Evolutionary conservation across 768 basidiomycete genomes (phyloP).

Genomic region (Lactarius sp.): DNA sequence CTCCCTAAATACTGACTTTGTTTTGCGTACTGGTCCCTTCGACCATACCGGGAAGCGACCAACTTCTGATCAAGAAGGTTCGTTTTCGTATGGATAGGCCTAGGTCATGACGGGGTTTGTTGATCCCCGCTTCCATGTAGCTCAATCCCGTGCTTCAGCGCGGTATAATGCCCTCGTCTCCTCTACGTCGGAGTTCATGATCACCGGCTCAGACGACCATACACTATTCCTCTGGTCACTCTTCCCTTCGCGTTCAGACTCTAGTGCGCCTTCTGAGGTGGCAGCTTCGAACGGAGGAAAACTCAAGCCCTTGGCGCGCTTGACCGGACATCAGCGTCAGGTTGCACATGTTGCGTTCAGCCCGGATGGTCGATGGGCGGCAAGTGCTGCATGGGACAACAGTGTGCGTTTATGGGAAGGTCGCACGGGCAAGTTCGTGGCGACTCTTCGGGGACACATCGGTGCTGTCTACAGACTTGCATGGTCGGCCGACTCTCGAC

Average conservation of each 20-base stretch:
- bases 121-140: slow-evolving; percentile 37
- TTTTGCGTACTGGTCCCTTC: slow-evolving; percentile 90
- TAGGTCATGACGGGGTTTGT: not conserved
- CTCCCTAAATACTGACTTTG: slow-evolving; percentile 91
- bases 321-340: slow-evolving; percentile 94
- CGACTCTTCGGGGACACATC: slow-evolving; percentile 87
- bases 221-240: slow-evolving; percentile 95
- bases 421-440: slow-evolving; percentile 78
- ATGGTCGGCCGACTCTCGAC: slow-evolving; percentile 91
- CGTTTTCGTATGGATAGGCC: not conserved
- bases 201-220: slow-evolving; percentile 97
- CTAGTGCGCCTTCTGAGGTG: slow-evolving; percentile 34
- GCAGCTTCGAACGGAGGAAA: slow-evolving; percentile 40
- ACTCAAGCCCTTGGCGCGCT: slow-evolving; percentile 66
- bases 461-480: slow-evolving; percentile 91
- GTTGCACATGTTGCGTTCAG: slow-evolving; percentile 92
- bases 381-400: slow-evolving; percentile 87
- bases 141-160: slow-evolving; percentile 66
- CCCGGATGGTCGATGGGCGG: slow-evolving; percentile 89
- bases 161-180: slow-evolving; percentile 72
- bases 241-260: slow-evolving; percentile 47
- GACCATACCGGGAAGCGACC: slow-evolving; percentile 83
- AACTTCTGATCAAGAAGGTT: slow-evolving; percentile 78
- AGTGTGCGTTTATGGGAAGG: slow-evolving; percentile 92
- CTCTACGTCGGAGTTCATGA: slow-evolving; percentile 70